Evolutionary conservation across 805 yeast species (phyloP), one percentile per base, ranked within the genome.

Genomic region (Saturnispora hagleri): DNA sequence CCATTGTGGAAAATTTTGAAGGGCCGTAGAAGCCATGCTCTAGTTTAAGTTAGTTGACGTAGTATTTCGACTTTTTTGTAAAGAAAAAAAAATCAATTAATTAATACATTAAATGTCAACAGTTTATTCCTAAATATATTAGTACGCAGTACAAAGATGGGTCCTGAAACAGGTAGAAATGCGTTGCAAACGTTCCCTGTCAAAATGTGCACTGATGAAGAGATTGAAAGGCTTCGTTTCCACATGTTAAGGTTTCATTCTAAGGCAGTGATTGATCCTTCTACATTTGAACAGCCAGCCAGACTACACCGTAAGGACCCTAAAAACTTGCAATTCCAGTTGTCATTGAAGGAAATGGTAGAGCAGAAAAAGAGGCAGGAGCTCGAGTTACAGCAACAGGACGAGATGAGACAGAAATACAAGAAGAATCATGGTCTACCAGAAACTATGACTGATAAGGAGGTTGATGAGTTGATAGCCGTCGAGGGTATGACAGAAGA

Each of bases 231-330:
- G n/a, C 41, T 50, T 22, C 28, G 47, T 12, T 46, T 27, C 15
- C 46, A 50, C 34, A 35, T 50, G 31, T 31, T 50, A 22, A 22
- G 45, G 13, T 45, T 50, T 18, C 52, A 50, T 28, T 27, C 52
- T 9, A 44, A 38, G 26, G 7, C 43, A 5, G 28, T 13, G 44
- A 84, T 93, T 35, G 88, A 88, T 56, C 91, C 93, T 10, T 69
- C 73, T 40, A 69, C 72, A 35, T 93, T 91, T 65, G 82, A 81
- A 51, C 77, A 78, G 53, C 99, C 99, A 0, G 83, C 90, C 18
- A 73, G 97, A 59, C 71, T 91, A 63, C 97, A 90, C 66, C 76
- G 98, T 59, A 90, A 91, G 63, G 98, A 91, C 67, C 97, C 99
- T 1, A 80, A 89, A 62, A 87, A 88, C 64, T 72, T 91, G 63